phyloP scores from a whole-genome alignment of 805 yeast species.

The Saccharomycopsis fermentans region DNA sequence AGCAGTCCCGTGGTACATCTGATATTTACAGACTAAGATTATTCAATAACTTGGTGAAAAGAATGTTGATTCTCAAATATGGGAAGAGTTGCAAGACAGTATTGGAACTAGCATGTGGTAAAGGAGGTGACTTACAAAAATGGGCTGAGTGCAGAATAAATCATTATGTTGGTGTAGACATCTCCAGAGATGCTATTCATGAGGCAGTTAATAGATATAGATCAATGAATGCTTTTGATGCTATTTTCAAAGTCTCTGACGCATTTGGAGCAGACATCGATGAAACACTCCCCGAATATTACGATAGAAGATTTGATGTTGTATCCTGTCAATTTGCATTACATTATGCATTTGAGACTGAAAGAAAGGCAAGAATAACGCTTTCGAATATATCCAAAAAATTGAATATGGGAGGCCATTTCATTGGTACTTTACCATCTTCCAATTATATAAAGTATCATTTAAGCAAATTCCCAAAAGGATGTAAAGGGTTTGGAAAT shows the following conservation, averaged over 20 bases:
- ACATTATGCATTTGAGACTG: constrained; percentile 90
- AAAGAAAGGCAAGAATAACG: constrained; percentile 63
- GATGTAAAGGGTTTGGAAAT: constrained; percentile 72
- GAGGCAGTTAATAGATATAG: constrained; percentile 75
- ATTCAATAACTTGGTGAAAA: constrained; percentile 87
- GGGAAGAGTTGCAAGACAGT: constrained; percentile 47
- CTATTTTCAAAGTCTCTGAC: constrained; percentile 86
- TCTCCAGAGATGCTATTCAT: constrained; percentile 75
- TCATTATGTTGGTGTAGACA: constrained; percentile 84
- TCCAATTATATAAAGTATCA: constrained; percentile 72
- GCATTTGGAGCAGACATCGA: constrained; percentile 69
- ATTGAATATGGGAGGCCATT: constrained; percentile 71
- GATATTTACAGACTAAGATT: constrained; percentile 79
- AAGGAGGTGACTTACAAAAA: constrained; percentile 93
- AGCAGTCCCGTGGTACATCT: constrained; percentile 55
- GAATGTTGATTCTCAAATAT: constrained; percentile 67
- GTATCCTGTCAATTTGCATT: constrained; percentile 88
- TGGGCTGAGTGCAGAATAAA: constrained; percentile 67
- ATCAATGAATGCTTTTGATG: constrained; percentile 54
- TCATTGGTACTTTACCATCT: constrained; percentile 91
- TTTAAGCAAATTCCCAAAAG: constrained; percentile 40
- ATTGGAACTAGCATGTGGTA: constrained; percentile 91
- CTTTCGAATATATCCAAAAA: constrained; percentile 68
- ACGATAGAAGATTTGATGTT: constrained; percentile 34
- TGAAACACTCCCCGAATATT: constrained; percentile 56